phyloP scores from a whole-genome alignment of 2,329 filamentous ascomycete genomes.

The Lasiodiplodia theobromae region DNA sequence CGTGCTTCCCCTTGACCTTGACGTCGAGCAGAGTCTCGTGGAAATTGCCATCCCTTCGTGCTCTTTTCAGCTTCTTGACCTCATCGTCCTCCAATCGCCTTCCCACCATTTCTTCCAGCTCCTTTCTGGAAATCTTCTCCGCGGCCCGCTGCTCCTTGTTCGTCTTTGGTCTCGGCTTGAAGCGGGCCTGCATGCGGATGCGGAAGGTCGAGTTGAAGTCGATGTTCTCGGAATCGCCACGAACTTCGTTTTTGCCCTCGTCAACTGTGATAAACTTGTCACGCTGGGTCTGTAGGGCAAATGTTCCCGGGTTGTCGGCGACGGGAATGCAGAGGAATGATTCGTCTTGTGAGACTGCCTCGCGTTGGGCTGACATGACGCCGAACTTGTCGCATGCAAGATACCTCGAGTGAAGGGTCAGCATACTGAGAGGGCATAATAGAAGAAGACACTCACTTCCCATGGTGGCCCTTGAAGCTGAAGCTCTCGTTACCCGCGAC shows the following conservation, averaged over 20 bases:
- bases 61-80: constrained; percentile 81
- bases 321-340: constrained; percentile 73
- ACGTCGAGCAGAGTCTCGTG: constrained; percentile 86
- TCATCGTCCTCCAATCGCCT: constrained; percentile 82
- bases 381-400: constrained; percentile 86
- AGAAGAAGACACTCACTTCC: constrained; percentile 61
- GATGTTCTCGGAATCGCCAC: constrained; percentile 75
- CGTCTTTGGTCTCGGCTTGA: constrained; percentile 83
- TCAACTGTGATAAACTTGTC: constrained; percentile 73
- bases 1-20: constrained; percentile 91
- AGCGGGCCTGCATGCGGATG: constrained; percentile 92
- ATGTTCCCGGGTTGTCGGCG: constrained; percentile 71
- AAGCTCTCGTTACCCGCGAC: constrained; percentile 82
- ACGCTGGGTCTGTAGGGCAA: constrained; percentile 75
- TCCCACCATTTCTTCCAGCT: constrained; percentile 83
- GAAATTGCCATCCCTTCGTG: constrained; percentile 85
- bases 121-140: constrained; percentile 84
- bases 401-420: constrained; percentile 63
- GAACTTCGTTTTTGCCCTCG: constrained; percentile 62
- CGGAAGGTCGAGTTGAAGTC: constrained; percentile 75
- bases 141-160: constrained; percentile 82
- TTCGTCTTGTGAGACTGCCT: constrained; percentile 85
- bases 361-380: constrained; percentile 74
- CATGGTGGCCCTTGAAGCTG: constrained; percentile 89
- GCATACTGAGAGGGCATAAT: background rate